Evolutionary conservation across 1,284 basidiomycete genomes (phyloP), one percentile per base, ranked within the genome.

Genomic region (Athelia sp.): DNA sequence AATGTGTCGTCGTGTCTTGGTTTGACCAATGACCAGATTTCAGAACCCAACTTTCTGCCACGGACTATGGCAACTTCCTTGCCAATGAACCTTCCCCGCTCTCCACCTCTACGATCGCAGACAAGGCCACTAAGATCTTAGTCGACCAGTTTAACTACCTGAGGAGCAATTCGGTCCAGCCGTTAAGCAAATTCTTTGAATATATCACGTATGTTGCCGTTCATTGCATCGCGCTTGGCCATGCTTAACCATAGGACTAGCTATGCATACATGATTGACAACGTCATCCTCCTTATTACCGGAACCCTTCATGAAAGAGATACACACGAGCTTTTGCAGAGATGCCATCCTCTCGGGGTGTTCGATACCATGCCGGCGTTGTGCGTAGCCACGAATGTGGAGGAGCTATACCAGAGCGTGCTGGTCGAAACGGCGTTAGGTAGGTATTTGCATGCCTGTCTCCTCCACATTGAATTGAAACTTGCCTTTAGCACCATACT

Each of bases 201-300:
- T 99, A 98, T 68, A 92, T 99, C 70, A 99, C 95, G 82, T 90
- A 65, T 51, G 82, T 79, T 44, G 43, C 45, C 45, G 3, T 15
- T 9, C 24, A 43, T 9, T 50, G 45, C 46, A 53, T n/a, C 53
- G 35, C 49, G 26, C 32, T 31, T 47, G 15, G 10, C 8, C 18
- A 23, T 22, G 9, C 21, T 26, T 21, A 26, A 21, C 19, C 4
- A 4, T 10, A 6, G 4, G 10, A 44, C 43, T 64, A 94, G 92
- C 42, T 97, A 97, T 65, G 92, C 86, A 23, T 99, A 99, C 73
- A 99, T 99, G 97, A 99, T 99, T 62, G 97, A 99, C 82, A 99
- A 99, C 66, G 92, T 99, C 62, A 89, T 99, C 54, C 79, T 99
- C 46, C 81, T 99, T 61, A 99, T 99, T 55, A 97, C 97, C 17